Conservation (phyloP, 257 asterid genomes). For the Vinca minor region DNA sequence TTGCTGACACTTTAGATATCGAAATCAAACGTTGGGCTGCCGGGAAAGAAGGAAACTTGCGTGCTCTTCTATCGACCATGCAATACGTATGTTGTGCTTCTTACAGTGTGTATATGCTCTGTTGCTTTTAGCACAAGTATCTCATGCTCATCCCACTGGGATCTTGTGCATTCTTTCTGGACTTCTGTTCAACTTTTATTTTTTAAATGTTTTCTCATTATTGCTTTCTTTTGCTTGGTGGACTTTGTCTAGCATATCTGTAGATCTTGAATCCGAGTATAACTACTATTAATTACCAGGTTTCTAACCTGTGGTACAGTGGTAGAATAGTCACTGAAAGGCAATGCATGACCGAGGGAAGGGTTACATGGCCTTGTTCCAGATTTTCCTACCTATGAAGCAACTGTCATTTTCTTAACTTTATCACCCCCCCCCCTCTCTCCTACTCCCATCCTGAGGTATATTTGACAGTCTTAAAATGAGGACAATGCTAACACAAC, state of each 20-base stretch:
- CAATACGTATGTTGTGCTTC: conserved; percentile 62
- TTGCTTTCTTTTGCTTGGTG: background rate
- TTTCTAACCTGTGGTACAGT: background rate
- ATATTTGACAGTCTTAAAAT: background rate
- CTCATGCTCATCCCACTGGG: background rate
- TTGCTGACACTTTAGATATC: conserved; percentile 66
- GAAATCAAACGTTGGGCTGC: conserved; percentile 99
- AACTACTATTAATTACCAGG: background rate
- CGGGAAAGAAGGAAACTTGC: conserved; percentile 95
- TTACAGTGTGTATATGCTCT: background rate
- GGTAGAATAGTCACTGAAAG: background rate
- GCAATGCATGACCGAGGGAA: background rate
- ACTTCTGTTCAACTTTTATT: background rate
- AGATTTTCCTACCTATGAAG: background rate
- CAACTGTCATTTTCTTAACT: background rate
- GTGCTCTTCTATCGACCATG: conserved; percentile 89
- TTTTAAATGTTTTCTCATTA: background rate
- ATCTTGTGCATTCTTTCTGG: background rate
- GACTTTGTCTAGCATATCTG: background rate
- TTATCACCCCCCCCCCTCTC: too few relatives aligned
- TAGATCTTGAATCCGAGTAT: background rate
- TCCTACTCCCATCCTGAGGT: background rate
- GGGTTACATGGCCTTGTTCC: background rate
- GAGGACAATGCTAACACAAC: too few relatives aligned
- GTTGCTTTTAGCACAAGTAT: background rate